These are phyloP conservation scores for Debaryomyces hansenii DNA, from an alignment of 805 yeast species.

Conservation along the genomic window DNA sequence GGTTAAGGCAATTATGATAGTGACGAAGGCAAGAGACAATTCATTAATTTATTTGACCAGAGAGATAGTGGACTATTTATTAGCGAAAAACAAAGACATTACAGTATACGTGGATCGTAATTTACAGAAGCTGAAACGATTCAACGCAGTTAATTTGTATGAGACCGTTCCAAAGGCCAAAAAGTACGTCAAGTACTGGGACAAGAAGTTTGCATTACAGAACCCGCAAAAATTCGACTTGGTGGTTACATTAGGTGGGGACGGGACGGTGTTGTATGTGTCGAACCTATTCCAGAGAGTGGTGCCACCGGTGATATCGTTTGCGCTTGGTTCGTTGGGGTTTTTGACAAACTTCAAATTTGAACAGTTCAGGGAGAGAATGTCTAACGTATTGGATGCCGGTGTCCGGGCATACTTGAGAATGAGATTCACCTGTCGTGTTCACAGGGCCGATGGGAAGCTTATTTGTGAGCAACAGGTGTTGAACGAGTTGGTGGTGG, in stretches of 20 bases:
- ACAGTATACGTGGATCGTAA: conserved; percentile 73
- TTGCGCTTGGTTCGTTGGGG: conserved; percentile 44
- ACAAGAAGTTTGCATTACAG: conserved; percentile 49
- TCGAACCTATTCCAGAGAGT: conserved; percentile 43
- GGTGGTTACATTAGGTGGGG: conserved; percentile 47
- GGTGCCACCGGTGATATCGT: conserved; percentile 48
- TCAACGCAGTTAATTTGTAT: conserved; percentile 55
- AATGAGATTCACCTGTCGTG: conserved; percentile 85
- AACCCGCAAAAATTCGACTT: conserved; percentile 44
- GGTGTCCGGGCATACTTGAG: conserved; percentile 78
- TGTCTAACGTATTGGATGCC: conserved; percentile 57
- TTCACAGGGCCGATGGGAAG: conserved; percentile 52
- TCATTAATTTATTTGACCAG: conserved; percentile 73
- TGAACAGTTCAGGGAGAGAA: conserved; percentile 62
- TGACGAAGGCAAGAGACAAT: conserved; percentile 88
- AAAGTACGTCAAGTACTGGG: conserved; percentile 66
- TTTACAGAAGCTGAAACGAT: conserved; percentile 60
- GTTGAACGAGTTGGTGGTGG: conserved; percentile 85
- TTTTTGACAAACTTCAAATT: conserved; percentile 75
- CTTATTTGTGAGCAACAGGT: conserved; percentile 71
- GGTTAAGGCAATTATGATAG: conserved; percentile 70
- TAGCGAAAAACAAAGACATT: conserved; percentile 38
- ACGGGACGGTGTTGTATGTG: conserved; percentile 46
- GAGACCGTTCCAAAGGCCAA: conserved; percentile 47
- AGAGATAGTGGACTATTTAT: conserved; percentile 77